Base-by-base conservation (phyloP, 768 basidiomycete genomes). In the Candolleomyces eurysporus region DNA sequence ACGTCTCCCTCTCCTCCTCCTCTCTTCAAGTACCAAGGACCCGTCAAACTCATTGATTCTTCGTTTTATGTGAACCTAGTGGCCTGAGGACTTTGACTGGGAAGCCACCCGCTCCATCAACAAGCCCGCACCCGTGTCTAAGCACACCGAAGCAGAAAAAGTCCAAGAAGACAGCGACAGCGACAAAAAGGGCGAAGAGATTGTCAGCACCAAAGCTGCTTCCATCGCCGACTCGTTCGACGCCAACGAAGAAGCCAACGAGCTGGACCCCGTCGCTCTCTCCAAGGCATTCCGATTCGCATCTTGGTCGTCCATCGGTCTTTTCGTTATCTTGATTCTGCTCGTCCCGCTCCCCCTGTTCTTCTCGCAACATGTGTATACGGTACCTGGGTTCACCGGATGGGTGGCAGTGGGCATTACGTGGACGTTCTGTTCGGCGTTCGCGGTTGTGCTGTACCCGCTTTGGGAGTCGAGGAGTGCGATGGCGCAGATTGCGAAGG, bases 321-420 rank as follows among this genome's bases (percentile, higher is more conserved):
- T 94, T 65, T 79, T 84, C 55, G 51, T 89, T 31, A 68, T 92
- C 5, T 75, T 92, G 67, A 80, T 92, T 65, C 74, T 94, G 65
- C 57, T 93, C 58, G 85, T 97, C 57, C 96, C 94, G 0, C 73
- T 97, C 1, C 94, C 94, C 2, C 79, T 96, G 8, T 96, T 96
- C 80, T 91, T 90, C 70, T 87, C 92, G 0, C 81, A 83, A 46
- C 89, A 90, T 32, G 75, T 94, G 22, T 94, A 85, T 63, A 80
- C 82, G 22, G 78, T 83, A 45, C 65, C 73, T 10, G 91, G 90
- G 5, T 79, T 93, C 60, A 83, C 85, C 0, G 89, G 83, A 0
- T 97, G 94, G 94, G 89, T 96, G 8, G 75, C 84, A 48, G 76
- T 96, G 59, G 89, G 91, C 2, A 88, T 97, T 61, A 76, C 88